Conservation (phyloP, 345 rosid genomes). For the Pistacia integerrima region DNA sequence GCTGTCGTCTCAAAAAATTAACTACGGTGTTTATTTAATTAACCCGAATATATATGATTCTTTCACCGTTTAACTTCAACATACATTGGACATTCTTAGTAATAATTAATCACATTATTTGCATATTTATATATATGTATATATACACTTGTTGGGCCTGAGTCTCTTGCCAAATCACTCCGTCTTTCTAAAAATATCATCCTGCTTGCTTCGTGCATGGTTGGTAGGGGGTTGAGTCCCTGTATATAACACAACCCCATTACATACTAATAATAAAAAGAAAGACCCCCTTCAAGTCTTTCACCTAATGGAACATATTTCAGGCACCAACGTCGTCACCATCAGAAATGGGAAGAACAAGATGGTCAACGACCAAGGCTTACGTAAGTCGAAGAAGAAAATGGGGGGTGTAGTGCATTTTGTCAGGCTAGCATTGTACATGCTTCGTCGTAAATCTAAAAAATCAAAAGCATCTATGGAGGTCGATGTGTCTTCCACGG, state of each 20-base stretch:
- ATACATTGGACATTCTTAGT: too few species aligned
- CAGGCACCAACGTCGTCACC: not conserved
- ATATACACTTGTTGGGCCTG: too few species aligned
- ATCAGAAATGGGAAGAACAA: slow-evolving; percentile 14
- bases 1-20: too few species aligned
- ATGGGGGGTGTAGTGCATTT: slow-evolving; percentile 48
- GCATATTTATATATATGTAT: not conserved
- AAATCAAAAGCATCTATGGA: slow-evolving; percentile 34
- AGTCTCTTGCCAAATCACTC: too few species aligned
- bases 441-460: slow-evolving; percentile 38
- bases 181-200: not conserved
- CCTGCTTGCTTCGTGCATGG: slow-evolving; percentile 25
- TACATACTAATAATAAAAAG: not conserved
- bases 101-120: not conserved
- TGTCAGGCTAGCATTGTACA: slow-evolving; percentile 45
- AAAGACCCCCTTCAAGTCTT: not conserved
- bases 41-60: too few species aligned
- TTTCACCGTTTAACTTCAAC: too few species aligned
- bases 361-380: not conserved
- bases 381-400: slow-evolving; percentile 10
- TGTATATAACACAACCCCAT: not conserved
- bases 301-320: slow-evolving; percentile 21
- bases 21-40: too few species aligned
- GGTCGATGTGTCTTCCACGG: slow-evolving; percentile 19
- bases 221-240: not conserved